These are phyloP conservation scores for Arctium lappa DNA, from an alignment of 129 eudicot species.

Conservation along the genomic window DNA sequence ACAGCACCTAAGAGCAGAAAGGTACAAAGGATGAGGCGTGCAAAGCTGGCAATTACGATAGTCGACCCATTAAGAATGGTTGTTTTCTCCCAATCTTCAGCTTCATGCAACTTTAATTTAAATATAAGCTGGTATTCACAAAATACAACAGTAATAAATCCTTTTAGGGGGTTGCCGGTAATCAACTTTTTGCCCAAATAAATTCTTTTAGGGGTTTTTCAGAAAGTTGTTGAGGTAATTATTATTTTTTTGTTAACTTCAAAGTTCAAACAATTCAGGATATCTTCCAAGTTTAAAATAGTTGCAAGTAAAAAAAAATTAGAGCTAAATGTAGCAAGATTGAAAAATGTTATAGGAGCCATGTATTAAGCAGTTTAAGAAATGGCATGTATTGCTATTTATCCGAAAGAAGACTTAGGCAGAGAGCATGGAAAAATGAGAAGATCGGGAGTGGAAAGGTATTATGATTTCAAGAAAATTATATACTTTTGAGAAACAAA, in stretches of 20 bases:
- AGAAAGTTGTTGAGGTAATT: not conserved
- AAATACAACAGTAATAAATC: no score
- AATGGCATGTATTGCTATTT: not conserved
- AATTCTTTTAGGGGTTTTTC: no score
- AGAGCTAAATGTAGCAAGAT: not conserved
- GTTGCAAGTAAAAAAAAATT: not conserved
- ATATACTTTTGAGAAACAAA: not conserved
- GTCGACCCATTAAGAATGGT: not conserved
- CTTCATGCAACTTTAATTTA: not conserved
- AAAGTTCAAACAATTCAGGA: not conserved
- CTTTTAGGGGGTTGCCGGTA: not conserved
- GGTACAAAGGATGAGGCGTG: not conserved
- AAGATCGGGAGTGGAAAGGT: not conserved
- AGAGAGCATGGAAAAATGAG: not conserved
- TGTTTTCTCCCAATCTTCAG: not conserved
- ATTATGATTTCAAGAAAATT: not conserved
- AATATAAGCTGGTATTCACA: not conserved
- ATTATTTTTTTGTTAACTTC: not conserved
- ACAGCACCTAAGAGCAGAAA: not conserved
- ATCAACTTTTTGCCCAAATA: not conserved
- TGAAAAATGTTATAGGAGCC: not conserved
- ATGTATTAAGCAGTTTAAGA: not conserved
- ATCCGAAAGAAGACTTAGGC: not conserved
- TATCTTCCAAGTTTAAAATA: not conserved
- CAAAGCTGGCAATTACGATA: no score